Base-by-base conservation (phyloP, 2,329 filamentous ascomycete species). In the Botrytis paeoniae region DNA sequence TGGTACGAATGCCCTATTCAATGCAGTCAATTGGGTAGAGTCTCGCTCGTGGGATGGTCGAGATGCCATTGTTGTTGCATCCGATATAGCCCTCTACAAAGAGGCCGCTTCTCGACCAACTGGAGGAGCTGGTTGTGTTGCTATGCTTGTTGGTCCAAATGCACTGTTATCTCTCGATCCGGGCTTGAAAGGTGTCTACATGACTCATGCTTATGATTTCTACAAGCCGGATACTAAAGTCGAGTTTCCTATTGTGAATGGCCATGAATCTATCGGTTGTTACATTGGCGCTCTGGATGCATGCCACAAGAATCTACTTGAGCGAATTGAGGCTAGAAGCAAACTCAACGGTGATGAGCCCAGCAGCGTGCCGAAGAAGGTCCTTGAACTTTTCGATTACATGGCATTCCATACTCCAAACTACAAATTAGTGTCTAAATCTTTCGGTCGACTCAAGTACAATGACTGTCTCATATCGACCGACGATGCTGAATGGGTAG, bases 1-100 rank as follows among this genome's bases (percentile, higher is more conserved):
- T 79, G 93, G 93, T 77, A 95, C 93, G 83, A 95, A 94, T 80
- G 93, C 93, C 77, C 84, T 95, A 76, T 92, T 95, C 86, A 95
- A 95, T 88, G 86, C 89, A 75, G 82, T 95, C 81, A 94, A 94
- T 87, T 95, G 93, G 93, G 82, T 96, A 75, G 93, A 96, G 85
- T 95, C 93, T 68, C 95, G 93, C 59, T 92, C 88, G 76, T 96
- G 93, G 93, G 93, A 96, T 81, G 93, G 93, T 3, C 39, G 61
- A 43, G 41, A 61, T 37, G 57, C 68, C 29, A 70, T 70, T 25
- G 68, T 62, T n/a, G 68, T 70, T 3, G 68, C 68, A 45, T 60
- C 51, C 2, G 68, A 70, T 41, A 70, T 70, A 25, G 68, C 68
- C 4, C 37, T 70, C 18, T 70, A 70, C 29, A 62, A 61, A 60